Conservation (phyloP, 352 stramenopile genomes). For the Pythium biforme region DNA sequence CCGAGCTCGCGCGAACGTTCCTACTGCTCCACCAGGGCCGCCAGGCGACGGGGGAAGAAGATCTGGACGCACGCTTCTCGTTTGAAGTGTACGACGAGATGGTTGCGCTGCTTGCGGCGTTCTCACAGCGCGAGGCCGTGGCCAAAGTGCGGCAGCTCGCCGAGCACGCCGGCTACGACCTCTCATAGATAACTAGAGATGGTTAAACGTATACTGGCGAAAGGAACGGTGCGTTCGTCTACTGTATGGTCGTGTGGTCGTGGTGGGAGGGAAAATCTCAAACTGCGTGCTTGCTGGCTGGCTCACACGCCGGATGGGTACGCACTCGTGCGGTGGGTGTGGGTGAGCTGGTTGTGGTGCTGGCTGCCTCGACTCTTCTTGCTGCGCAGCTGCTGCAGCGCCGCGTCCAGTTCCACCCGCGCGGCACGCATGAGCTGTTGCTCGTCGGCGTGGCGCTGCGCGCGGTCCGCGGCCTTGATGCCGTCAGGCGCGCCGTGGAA, state of each 20-base stretch:
- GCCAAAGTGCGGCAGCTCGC: slow-evolving; percentile 45
- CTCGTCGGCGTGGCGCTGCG: slow-evolving; percentile 26
- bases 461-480: slow-evolving; percentile 25
- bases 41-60: slow-evolving; percentile 5
- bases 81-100: slow-evolving; percentile 59
- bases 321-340: no score
- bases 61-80: slow-evolving; percentile 42
- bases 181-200: slow-evolving; percentile 8
- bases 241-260: no score
- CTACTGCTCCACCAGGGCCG: slow-evolving; percentile 59
- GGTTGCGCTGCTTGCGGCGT: slow-evolving; percentile 40
- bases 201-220: not conserved
- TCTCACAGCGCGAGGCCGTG: slow-evolving; percentile 45
- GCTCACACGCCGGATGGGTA: no score
- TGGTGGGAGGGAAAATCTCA: no score
- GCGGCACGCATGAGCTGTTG: slow-evolving; percentile 20
- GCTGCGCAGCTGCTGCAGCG: slow-evolving; percentile 12
- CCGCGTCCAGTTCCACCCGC: slow-evolving; percentile 11
- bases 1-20: slow-evolving; percentile 62
- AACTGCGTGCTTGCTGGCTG: no score
- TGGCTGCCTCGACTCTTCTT: not conserved
- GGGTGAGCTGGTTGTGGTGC: not conserved
- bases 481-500: slow-evolving; percentile 36
- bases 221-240: not conserved
- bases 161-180: slow-evolving; percentile 18